Evolutionary conservation across 1,284 basidiomycete genomes (phyloP), one percentile per base, ranked within the genome.

Genomic region (Agroathelia rolfsii): DNA sequence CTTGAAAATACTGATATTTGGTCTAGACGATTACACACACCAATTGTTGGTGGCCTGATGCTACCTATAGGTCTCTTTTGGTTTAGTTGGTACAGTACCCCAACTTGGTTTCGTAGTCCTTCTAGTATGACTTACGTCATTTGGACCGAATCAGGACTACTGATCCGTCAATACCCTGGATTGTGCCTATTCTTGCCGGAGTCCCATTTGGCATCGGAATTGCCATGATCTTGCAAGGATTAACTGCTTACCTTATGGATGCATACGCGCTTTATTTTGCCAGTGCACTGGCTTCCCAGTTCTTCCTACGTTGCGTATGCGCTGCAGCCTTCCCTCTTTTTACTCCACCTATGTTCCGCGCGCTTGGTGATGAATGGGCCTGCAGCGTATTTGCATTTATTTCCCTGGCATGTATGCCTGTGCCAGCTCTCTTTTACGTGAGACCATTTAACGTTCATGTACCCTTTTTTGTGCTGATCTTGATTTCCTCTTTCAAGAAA

Each of bases 231-330:
- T 64, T 79, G 51, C 69, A 72, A 36, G 64, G 66, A 20, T 51
- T 72, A 13, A 67, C 67, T 19, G 68, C 71, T 8, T 83, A 81
- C 55, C 58, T 80, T 34, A 76, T 81, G 65, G 76, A 78, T 42
- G 58, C 67, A 2, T 80, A 78, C 49, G 58, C 61, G 17, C 56
- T 75, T 17, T 74, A 74, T 44, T 76, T 74, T 37, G 78, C 79
- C 0, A 72, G 69, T 36, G 77, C 77, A 3, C 62, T 81, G 20
- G 78, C 81, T 0, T 70, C 79, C 20, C 79, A 77, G 14, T 72
- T 82, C 16, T 70, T 87, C 16, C 50, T 78, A 23, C 70, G 82
- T 24, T 76, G 72, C 3, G 52, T 69, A 3, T 66, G 77, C 33
- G 83, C 76, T 3, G 73, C 72, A 1, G 59, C 69, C 3, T 80